Conservation (phyloP, 257 asterid genomes). For the Nicotiana tabacum region DNA sequence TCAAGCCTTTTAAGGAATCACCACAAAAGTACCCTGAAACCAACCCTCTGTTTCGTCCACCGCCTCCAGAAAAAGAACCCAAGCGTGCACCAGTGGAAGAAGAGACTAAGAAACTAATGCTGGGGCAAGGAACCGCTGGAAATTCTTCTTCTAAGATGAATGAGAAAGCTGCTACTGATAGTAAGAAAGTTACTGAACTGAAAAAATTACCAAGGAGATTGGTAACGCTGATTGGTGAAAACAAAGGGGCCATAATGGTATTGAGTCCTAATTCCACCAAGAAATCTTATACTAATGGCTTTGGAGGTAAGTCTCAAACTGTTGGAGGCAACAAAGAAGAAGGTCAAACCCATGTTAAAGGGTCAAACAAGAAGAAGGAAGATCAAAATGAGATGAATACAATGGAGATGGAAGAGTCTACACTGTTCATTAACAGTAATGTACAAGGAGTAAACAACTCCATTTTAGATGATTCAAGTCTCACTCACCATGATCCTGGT, state of each 20-base stretch:
- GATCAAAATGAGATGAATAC: slow-evolving; percentile 8
- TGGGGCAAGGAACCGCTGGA: slow-evolving; percentile 6
- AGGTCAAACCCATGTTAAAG: not conserved
- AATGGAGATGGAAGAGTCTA: slow-evolving; percentile 19
- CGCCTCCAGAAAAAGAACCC: slow-evolving; percentile 14
- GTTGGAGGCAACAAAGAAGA: slow-evolving; percentile 21
- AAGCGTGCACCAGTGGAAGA: slow-evolving; percentile 11
- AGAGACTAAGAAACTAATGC: slow-evolving; percentile 20
- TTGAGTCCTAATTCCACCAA: slow-evolving; percentile 32
- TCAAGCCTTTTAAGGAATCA: slow-evolving; percentile 25
- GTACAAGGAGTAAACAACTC: slow-evolving; percentile 85
- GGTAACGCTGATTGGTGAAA: slow-evolving; percentile 69
- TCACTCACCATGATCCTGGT: slow-evolving; percentile 62
- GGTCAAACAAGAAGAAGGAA: slow-evolving; percentile 19
- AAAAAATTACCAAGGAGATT: slow-evolving; percentile 39
- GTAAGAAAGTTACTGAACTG: slow-evolving; percentile 25
- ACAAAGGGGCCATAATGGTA: slow-evolving; percentile 79
- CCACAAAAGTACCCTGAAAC: slow-evolving; percentile 33
- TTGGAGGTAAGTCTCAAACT: slow-evolving; percentile 1
- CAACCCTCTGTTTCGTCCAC: slow-evolving; percentile 30
- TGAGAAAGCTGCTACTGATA: slow-evolving; percentile 9
- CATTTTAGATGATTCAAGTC: slow-evolving; percentile 31
- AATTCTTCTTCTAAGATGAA: slow-evolving; percentile 19
- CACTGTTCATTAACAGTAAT: slow-evolving; percentile 57
- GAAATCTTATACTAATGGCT: slow-evolving; percentile 6